Base-by-base conservation (phyloP, 805 yeast genomes). In the Lipomyces chichibuensis region DNA sequence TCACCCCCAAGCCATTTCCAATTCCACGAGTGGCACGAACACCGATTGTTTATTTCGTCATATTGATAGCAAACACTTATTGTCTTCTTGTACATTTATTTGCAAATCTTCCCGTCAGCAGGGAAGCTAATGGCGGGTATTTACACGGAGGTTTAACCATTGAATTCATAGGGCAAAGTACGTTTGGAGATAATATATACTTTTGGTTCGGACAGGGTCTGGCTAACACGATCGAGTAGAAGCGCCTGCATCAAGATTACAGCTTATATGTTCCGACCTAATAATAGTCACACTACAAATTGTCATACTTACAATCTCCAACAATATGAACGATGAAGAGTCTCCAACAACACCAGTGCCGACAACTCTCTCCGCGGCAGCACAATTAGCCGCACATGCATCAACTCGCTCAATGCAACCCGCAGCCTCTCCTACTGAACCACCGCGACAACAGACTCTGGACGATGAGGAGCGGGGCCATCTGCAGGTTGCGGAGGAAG, bases 141-240 rank as follows among this genome's bases (percentile, higher is more conserved):
- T 25, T 70, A 7, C 72, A 69, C 52, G 73, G 73, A 43, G 70
- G 72, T 3, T 61, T 69, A 23, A 69, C 73, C 17, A 69, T 69
- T 51, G 69, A 70, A 54, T 70, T 70, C 43, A 57, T 70, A 14
- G 73, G 73, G 2, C 72, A 70, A 35, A 60, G 70, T 67, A 51
- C 17, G 70, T 62, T 6, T 29, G 13, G 20, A 27, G 20, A 14
- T n/a, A 29, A 29, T 29, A 5, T 29, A 5, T 27, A 35, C 3
- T 33, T 57, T 59, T 23, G 52, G n/a, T 20, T n/a, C 0, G 20
- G 27, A 27, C 5, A 32, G 32, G 20, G 57, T 7, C 61, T 39
- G 61, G 29, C 51, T 57, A n/a, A 29, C 20, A 2, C 49, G 4
- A 4, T 9, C 27, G 20, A 43, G 14, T 55, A 65, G 67, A 60